Evolutionary conservation across 2,329 filamentous ascomycete species (phyloP), one percentile per base, ranked within the genome.

Genomic region (Cladophialophora bantiana): DNA sequence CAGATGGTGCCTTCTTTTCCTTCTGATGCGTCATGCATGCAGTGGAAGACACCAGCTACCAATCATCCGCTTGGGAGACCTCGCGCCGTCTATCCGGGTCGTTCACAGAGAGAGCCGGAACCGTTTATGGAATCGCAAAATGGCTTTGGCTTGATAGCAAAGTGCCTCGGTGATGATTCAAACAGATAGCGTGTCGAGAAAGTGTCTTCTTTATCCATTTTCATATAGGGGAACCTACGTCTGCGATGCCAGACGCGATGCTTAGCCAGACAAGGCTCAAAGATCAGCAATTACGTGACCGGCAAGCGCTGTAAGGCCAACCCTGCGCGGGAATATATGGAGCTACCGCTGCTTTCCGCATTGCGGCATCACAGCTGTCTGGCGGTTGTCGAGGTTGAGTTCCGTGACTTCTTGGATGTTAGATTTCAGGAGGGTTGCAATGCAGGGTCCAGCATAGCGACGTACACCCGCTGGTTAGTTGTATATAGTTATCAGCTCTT

Each of bases 281-380:
- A 35, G 58, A 38, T 53, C 31, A 60, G 45, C 58, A 34, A 34
- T 60, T 60, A 60, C 34, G 45, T 60, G 58, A 60, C 45, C 42
- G 38, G 32, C 32, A 53, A 26, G 42, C 35, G 56, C 18, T 48
- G 5, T 9, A 7, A 34, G 13, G 38, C 7, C 31, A 26, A 20
- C 15, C 10, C n/a, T 35, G 15, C 34, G 36, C 31, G 34, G n/a
- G n/a, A 42, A 53, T 18, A 7, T n/a, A 50, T 4, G 2, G 45
- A 12, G 20, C 7, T 9, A 26, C 45, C n/a, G 20, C n/a, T 20
- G 18, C n/a, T 10, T 50, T 50, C n/a, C 45, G 45, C 45, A 26
- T 50, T 26, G 18, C 20, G 45, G n/a, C 7, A 42, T 42, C 40
- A 4, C n/a, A 42, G 40, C 13, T 13, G 13, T 42, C 15, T n/a